A percentile compares a stretch with the other conserved stretches of the same genome.
Evolutionary conservation across 2,329 filamentous ascomycete genomes (phyloP).

Genomic region (Parasarocladium wereldwijsianum): DNA sequence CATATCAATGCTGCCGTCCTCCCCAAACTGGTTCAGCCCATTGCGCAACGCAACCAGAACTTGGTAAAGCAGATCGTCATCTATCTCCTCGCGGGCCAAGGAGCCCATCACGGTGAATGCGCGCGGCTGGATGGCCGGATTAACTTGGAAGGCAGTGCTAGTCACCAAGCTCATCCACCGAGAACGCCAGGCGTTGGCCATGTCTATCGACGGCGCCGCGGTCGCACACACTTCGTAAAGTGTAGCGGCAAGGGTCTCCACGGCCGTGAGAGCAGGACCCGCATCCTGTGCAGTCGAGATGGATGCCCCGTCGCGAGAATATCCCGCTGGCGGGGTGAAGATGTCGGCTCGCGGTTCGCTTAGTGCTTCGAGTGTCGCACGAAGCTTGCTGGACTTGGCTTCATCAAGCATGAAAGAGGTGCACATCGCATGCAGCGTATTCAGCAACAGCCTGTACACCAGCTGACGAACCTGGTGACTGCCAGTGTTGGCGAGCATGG

Average conservation of each 20-base stretch:
- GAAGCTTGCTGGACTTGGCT: constrained; percentile 37
- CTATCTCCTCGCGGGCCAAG: constrained; percentile 54
- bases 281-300: constrained; percentile 39
- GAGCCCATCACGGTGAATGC: constrained; percentile 61
- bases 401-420: constrained; percentile 52
- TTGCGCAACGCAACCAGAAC: constrained; percentile 53
- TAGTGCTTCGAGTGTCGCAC: constrained; percentile 40
- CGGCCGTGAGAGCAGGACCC: constrained; percentile 35
- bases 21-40: constrained; percentile 48
- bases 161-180: constrained; percentile 62
- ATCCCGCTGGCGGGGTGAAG: constrained; percentile 31
- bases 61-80: constrained; percentile 57
- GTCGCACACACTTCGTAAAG: constrained; percentile 49
- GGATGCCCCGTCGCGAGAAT: constrained; percentile 36
- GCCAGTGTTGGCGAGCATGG: constrained; percentile 55
- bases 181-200: constrained; percentile 55
- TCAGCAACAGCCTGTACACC: constrained; percentile 50
- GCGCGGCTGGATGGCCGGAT: constrained; percentile 54
- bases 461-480: constrained; percentile 38
- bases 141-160: constrained; percentile 59
- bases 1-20: constrained; percentile 53
- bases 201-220: constrained; percentile 48
- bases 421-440: constrained; percentile 53
- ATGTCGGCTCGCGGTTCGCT: constrained; percentile 45
- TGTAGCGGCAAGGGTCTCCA: constrained; percentile 45